Conservation (phyloP, 345 rosid species). For the Sonneratia caseolaris region DNA sequence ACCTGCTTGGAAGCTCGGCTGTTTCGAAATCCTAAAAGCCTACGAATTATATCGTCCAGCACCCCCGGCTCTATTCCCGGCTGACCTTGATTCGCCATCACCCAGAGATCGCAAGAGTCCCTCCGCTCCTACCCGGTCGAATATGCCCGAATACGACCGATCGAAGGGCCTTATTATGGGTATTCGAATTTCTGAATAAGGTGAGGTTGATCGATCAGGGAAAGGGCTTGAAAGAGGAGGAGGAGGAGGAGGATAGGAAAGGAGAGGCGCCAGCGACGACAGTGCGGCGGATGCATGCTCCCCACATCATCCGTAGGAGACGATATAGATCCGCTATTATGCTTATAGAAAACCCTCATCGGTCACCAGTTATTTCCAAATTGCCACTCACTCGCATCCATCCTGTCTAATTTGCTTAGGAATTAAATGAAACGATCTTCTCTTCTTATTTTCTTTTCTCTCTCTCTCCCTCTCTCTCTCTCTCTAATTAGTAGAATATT, state of each 20-base stretch:
- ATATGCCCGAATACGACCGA: not conserved
- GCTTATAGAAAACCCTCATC: not conserved
- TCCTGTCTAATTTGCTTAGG: not conserved
- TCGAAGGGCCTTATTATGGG: not conserved
- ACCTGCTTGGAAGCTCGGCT: conserved; percentile 66
- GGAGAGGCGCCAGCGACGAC: conserved; percentile 13
- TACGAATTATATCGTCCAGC: conserved; percentile 61
- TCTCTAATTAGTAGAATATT: too few relatives aligned
- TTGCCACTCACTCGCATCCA: conserved; percentile 1
- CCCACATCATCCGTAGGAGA: conserved; percentile 6
- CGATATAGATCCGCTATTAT: conserved; percentile 11
- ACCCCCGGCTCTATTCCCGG: conserved; percentile 48
- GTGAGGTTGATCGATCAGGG: not conserved
- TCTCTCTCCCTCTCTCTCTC: too few relatives aligned
- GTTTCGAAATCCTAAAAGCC: conserved; percentile 53
- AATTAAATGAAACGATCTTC: not conserved
- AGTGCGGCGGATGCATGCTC: conserved; percentile 17
- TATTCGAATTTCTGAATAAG: not conserved
- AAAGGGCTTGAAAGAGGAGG: too few relatives aligned
- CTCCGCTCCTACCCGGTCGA: not conserved
- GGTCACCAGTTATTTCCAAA: conserved; percentile 4
- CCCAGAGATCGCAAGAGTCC: not conserved
- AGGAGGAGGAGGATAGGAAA: not conserved
- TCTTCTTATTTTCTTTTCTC: too few relatives aligned
- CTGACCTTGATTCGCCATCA: conserved; percentile 55